Evolutionary conservation across 208 protist species (phyloP).

Genomic region (Acanthamoeba castellanii): DNA sequence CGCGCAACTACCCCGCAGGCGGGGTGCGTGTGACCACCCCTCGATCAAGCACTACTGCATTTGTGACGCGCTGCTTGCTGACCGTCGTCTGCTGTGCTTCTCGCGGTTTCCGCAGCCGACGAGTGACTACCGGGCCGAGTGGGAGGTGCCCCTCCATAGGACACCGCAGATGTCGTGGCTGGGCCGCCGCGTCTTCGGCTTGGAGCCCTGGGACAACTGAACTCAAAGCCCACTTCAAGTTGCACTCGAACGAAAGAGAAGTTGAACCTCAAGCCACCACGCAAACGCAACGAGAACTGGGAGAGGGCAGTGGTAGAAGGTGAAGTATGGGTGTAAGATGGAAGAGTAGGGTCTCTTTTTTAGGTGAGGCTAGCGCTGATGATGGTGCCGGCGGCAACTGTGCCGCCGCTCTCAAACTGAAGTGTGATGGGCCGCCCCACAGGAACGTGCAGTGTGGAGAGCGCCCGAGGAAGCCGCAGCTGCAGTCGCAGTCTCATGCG

Average conservation of each 20-base stretch:
- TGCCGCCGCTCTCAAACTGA: background rate
- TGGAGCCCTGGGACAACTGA: background rate
- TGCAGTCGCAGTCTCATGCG: background rate
- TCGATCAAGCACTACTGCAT: background rate
- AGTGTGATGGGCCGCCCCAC: background rate
- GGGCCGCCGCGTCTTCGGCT: background rate
- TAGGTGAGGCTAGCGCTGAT: no score
- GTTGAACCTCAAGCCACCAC: no score
- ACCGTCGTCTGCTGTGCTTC: background rate
- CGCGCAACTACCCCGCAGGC: background rate
- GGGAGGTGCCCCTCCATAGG: background rate
- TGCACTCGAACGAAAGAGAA: no score
- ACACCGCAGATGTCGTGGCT: background rate
- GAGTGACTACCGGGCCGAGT: background rate
- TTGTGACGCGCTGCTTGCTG: background rate
- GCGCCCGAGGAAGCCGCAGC: background rate
- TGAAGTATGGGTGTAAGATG: no score
- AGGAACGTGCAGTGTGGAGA: background rate
- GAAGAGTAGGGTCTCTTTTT: no score
- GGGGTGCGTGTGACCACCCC: background rate
- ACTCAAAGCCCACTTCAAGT: background rate
- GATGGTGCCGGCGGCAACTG: background rate
- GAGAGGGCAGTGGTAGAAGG: no score
- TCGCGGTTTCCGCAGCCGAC: background rate
- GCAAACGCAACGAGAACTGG: no score